Evolutionary conservation across 2,329 filamentous ascomycete species (phyloP), one percentile per base, ranked within the genome.

Genomic region (Sphaerulina musiva): DNA sequence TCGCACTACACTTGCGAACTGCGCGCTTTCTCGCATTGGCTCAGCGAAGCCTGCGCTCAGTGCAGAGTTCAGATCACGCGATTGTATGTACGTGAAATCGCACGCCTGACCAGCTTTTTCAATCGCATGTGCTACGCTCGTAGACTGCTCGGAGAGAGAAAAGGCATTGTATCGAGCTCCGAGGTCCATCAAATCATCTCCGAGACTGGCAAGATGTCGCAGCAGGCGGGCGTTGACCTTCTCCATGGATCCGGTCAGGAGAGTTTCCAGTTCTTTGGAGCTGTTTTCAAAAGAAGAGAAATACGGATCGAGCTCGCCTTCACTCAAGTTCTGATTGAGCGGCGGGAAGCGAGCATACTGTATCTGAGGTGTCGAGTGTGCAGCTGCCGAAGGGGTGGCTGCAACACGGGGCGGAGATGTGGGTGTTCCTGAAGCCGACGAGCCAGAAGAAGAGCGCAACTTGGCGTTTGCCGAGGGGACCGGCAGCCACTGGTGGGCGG

Each of bases 121-220:
- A 61, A 98, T 96, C 0, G 93, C 93, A 10, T 90, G 85, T 8
- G 91, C 89, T 6, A 98, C 83, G 2, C 89, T 89, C 10, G 87
- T 85, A 0, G 89, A 91, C 62, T 90, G 87, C 70, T 98, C 93
- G 0, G 91, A 96, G 1, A 98, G 78, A 0, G 95, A 95, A 71
- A 98, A 98, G 1, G 88, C 93, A 66, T 98, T 98, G 71, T 93
- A 97, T 57, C 90, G 82, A n/a, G 91, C 93, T 6, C 93, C 93
- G 7, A 98, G 78, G 67, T 98, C 93, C 62, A 90, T 89, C 57
- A 97, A 79, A 68, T 98, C 93, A 4, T 89, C 81, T 2, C 89
- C 89, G 46, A 96, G 76, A 4, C 86, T 84, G 11, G 88, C 88
- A 8, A 97, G 73, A 66, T 98, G 93, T 57, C 84, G 88, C 6